These are phyloP conservation scores for Lactarius akahatsu DNA, from an alignment of 768 basidiomycete species.

Conservation along the genomic window DNA sequence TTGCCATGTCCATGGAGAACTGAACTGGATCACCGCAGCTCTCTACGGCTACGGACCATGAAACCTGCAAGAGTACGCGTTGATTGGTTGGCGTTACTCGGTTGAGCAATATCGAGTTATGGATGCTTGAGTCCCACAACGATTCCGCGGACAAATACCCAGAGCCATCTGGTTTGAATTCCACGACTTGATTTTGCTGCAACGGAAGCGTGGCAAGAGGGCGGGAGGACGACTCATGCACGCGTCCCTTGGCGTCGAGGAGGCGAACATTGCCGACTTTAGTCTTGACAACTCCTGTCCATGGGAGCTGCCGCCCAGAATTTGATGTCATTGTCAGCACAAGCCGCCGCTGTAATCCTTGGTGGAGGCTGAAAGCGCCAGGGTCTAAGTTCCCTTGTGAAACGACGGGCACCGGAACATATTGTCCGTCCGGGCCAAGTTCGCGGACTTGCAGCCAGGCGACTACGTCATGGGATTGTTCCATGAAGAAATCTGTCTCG, in stretches of 20 bases:
- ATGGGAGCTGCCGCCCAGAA: constrained; percentile 87
- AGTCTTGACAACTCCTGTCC: constrained; percentile 75
- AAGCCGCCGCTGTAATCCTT: constrained; percentile 88
- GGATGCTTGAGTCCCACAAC: constrained; percentile 92
- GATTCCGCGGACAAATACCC: constrained; percentile 66
- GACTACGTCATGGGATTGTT: constrained; percentile 88
- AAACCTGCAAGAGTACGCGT: constrained; percentile 74
- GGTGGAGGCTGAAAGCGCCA: constrained; percentile 85
- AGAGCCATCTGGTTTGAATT: constrained; percentile 84
- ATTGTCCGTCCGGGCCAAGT: constrained; percentile 80
- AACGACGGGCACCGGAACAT: constrained; percentile 79
- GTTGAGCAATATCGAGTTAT: constrained; percentile 84
- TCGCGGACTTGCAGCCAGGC: constrained; percentile 86
- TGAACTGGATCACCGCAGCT: constrained; percentile 82
- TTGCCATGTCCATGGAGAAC: constrained; percentile 84
- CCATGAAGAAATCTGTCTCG: constrained; percentile 86
- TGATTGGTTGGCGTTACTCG: constrained; percentile 77
- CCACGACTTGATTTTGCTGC: constrained; percentile 65
- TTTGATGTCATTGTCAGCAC: constrained; percentile 76
- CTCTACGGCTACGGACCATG: constrained; percentile 79
- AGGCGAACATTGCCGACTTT: constrained; percentile 82
- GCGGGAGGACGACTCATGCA: constrained; percentile 76
- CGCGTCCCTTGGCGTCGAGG: constrained; percentile 77
- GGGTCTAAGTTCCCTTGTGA: constrained; percentile 74
- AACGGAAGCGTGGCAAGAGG: constrained; percentile 70